phyloP scores from a whole-genome alignment of 1,284 basidiomycete genomes.

The Apiotrichum domesticum region DNA sequence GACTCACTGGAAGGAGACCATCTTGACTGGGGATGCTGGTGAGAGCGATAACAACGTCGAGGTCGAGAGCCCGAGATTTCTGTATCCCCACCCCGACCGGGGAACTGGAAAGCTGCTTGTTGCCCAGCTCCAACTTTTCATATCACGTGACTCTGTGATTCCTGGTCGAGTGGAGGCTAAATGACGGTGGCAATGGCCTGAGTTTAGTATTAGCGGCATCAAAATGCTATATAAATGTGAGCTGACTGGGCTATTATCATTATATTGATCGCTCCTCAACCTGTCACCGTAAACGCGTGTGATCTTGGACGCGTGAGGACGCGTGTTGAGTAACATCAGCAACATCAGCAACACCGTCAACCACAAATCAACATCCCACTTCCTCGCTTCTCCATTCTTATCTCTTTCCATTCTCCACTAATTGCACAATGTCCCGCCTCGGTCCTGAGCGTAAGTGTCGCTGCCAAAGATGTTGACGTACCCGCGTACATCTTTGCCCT shows the following conservation, averaged over 20 bases:
- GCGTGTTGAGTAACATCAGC: background rate
- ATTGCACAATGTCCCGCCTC: conserved; percentile 31
- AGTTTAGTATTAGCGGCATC: background rate
- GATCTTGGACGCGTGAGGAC: background rate
- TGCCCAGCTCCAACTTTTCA: too few species aligned
- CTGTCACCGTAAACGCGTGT: too few species aligned
- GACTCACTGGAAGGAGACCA: conserved; percentile 58
- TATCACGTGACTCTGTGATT: too few species aligned
- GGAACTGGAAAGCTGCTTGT: too few species aligned
- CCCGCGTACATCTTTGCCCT: too few species aligned
- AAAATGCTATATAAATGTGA: background rate
- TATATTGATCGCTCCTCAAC: too few species aligned
- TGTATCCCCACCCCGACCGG: background rate
- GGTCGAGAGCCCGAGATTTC: background rate
- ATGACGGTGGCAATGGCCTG: too few species aligned
- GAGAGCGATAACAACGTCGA: background rate
- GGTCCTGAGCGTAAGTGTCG: conserved; percentile 37
- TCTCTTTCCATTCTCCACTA: conserved; percentile 1
- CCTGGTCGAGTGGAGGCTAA: too few species aligned
- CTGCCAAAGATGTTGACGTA: too few species aligned
- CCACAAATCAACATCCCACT: background rate
- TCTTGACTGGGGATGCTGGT: conserved; percentile 24
- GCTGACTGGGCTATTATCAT: too few species aligned
- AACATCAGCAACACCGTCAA: background rate
- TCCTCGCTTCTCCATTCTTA: background rate